These are phyloP conservation scores for Globisporangium sylvaticum DNA, from an alignment of 352 stramenopile species.

Conservation along the genomic window DNA sequence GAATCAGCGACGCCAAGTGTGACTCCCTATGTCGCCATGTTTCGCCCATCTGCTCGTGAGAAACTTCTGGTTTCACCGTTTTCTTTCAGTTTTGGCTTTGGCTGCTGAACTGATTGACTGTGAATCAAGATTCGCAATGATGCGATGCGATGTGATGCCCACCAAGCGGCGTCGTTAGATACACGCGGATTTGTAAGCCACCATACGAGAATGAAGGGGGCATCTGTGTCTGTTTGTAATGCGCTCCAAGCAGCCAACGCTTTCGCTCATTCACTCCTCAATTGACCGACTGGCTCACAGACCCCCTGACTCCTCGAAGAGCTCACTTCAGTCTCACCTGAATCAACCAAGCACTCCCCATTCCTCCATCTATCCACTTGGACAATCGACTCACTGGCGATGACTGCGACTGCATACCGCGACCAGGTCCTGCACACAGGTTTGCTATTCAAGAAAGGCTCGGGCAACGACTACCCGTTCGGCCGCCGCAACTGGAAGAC, in stretches of 20 bases:
- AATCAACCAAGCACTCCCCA: too few species aligned
- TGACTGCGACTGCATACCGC: background rate
- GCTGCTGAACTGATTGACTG: too few species aligned
- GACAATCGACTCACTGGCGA: background rate
- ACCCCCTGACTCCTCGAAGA: too few species aligned
- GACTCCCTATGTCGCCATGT: too few species aligned
- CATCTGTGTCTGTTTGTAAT: background rate
- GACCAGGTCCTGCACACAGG: conserved; percentile 24
- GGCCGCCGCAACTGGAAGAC: conserved; percentile 50
- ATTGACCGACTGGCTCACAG: background rate
- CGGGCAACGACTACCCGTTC: conserved; percentile 31
- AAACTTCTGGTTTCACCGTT: too few species aligned
- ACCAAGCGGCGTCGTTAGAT: background rate
- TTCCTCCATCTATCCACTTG: background rate
- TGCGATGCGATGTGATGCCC: too few species aligned
- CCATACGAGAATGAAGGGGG: background rate
- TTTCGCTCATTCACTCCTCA: background rate
- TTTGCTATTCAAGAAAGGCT: conserved; percentile 52
- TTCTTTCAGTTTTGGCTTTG: too few species aligned
- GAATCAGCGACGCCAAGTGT: too few species aligned
- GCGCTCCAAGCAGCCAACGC: background rate
- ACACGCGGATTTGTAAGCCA: background rate
- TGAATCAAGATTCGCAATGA: too few species aligned
- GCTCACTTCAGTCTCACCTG: too few species aligned
- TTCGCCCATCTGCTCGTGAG: too few species aligned